Evolutionary conservation across 768 basidiomycete genomes (phyloP), one percentile per base, ranked within the genome.

Genomic region (Amanita rubescens): DNA sequence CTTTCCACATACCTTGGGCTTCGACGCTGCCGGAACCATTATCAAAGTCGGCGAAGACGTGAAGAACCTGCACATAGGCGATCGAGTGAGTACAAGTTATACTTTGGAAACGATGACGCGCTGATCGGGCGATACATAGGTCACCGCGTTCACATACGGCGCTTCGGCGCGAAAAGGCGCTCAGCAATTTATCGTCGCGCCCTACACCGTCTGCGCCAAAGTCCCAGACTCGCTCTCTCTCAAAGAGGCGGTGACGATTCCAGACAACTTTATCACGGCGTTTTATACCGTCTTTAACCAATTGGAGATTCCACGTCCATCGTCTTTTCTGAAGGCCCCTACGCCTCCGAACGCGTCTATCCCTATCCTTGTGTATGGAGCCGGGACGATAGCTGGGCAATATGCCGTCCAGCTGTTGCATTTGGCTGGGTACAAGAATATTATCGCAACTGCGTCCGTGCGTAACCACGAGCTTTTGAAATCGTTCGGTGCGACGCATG

Each of bases 351-450:
- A 30, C 22, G 64, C 64, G 8, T 55, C 59, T 15, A 54, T 47
- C 1, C 67, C 75, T 2, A 70, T 76, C 51, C 66, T 76, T 15
- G 57, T 76, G 14, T 75, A 75, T 46, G 75, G 75, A 17, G 72
- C 68, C 7, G 71, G 74, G 17, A 60, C 72, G 0, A 71, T 69
- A 19, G 48, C 69, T 3, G 75, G 69, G 6, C 69, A 69, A 43
- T 73, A 74, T 51, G 55, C 62, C 24, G 24, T 66, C 44, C 57
- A 60, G 53, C 62, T 75, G 24, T 66, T 75, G 20, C 61, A 60
- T 24, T 54, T 64, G 12, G 69, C 71, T 7, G 72, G 73, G 0
- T 76, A 72, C 60, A 72, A 60, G 15, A 67, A 66, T 38, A 59
- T 75, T 56, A 57, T 73, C 54, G 66, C 68, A 14, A 71, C 71